phyloP scores from a whole-genome alignment of 805 yeast genomes.

The Candida ipomoeae region DNA sequence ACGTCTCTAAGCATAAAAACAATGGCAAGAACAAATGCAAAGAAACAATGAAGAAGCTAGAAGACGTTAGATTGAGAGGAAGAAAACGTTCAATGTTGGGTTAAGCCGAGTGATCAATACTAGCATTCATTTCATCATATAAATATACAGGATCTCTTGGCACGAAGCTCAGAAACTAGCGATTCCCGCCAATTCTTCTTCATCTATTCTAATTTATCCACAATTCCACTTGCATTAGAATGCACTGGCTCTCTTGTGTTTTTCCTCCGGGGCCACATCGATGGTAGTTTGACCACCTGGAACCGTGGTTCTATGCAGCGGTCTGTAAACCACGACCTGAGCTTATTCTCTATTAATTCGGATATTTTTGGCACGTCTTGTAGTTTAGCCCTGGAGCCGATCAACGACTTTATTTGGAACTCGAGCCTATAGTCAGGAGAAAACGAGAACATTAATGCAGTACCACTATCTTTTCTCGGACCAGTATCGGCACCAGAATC shows the following conservation, averaged over 20 bases:
- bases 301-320: conserved; percentile 92
- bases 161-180: background rate
- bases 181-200: background rate
- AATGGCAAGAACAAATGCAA: conserved; percentile 36
- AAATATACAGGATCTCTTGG: background rate
- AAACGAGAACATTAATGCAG: conserved; percentile 83
- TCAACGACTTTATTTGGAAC: conserved; percentile 79
- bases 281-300: conserved; percentile 79
- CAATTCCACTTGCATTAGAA: conserved; percentile 17
- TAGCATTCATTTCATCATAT: background rate
- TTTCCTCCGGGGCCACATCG: conserved; percentile 68
- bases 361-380: conserved; percentile 92
- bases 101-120: conserved; percentile 5
- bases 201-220: conserved; percentile 16
- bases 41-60: conserved; percentile 63
- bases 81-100: conserved; percentile 95
- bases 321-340: conserved; percentile 87
- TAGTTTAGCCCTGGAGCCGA: conserved; percentile 88
- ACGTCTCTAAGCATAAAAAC: conserved; percentile 17
- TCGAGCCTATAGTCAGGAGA: conserved; percentile 88
- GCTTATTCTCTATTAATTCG: conserved; percentile 72
- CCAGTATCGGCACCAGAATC: background rate
- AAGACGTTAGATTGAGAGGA: conserved; percentile 86
- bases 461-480: conserved; percentile 32
- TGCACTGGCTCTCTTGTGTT: conserved; percentile 34